These are phyloP conservation scores for Coprinopsis strossmayeri DNA, from an alignment of 768 basidiomycete genomes.

Conservation along the genomic window DNA sequence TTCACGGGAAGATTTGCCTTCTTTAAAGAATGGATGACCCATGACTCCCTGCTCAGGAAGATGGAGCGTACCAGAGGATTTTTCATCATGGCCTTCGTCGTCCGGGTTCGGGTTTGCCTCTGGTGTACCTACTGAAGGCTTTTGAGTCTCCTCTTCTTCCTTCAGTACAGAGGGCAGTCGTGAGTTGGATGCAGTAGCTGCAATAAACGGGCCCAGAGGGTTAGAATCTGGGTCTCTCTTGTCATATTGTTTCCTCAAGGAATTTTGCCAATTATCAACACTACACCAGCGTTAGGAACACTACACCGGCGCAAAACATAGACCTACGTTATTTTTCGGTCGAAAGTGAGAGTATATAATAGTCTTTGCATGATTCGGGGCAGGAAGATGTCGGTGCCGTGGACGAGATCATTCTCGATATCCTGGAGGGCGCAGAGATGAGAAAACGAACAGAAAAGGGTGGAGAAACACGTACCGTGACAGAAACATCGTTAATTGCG, in stretches of 20 bases:
- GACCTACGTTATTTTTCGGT: conserved; percentile 72
- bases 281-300: conserved; percentile 30
- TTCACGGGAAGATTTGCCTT: not conserved
- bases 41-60: not conserved
- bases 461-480: conserved; percentile 39
- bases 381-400: conserved; percentile 51
- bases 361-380: conserved; percentile 72
- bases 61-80: conserved; percentile 1
- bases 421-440: conserved; percentile 39
- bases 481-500: conserved; percentile 61
- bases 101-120: conserved; percentile 7
- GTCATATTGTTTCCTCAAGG: conserved; percentile 69
- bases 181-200: conserved; percentile 10
- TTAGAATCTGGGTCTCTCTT: conserved; percentile 66
- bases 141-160: conserved; percentile 4
- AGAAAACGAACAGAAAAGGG: conserved; percentile 5
- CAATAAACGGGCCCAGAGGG: conserved; percentile 56
- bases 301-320: conserved; percentile 4
- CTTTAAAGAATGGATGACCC: conserved; percentile 1
- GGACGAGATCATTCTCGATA: conserved; percentile 69
- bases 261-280: conserved; percentile 71
- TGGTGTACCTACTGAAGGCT: conserved; percentile 1
- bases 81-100: not conserved
- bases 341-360: conserved; percentile 69
- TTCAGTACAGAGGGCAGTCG: conserved; percentile 6